Conservation (phyloP, 1,284 basidiomycete genomes). For the Puccinia hordei region DNA sequence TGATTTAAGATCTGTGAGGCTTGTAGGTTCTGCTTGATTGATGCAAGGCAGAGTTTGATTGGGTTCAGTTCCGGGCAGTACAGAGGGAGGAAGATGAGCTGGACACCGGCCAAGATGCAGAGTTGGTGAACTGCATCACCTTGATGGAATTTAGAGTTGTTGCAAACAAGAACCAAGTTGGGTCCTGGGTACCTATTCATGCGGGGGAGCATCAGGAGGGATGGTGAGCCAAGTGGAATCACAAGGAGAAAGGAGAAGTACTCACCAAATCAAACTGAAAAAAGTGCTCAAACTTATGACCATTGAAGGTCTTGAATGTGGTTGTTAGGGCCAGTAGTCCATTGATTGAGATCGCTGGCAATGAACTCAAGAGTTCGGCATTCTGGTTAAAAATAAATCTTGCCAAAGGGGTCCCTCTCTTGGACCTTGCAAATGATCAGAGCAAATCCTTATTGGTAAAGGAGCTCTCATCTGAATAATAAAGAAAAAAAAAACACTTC, state of each 20-base stretch:
- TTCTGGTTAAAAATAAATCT: background rate
- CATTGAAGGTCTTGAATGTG: background rate
- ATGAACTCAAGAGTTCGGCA: background rate
- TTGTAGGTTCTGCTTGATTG: background rate
- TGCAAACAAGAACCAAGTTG: background rate
- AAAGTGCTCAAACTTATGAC: background rate
- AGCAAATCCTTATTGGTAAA: background rate
- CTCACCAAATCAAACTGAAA: conserved; percentile 16
- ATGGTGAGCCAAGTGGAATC: background rate
- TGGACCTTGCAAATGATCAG: background rate
- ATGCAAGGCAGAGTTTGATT: too few species aligned
- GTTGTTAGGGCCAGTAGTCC: background rate
- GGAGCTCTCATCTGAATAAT: background rate
- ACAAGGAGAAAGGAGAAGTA: too few species aligned
- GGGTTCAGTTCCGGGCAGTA: conserved; percentile 1
- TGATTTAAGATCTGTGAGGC: too few species aligned
- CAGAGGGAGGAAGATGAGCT: conserved; percentile 2
- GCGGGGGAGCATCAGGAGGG: too few species aligned
- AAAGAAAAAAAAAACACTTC: background rate
- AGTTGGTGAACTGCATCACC: background rate
- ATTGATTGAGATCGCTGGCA: background rate
- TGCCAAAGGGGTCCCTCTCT: background rate
- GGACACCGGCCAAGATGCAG: background rate
- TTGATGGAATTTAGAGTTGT: too few species aligned
- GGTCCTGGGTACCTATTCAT: background rate